phyloP scores from a whole-genome alignment of 2,329 filamentous ascomycete genomes.

The Xylaria arbuscula region DNA sequence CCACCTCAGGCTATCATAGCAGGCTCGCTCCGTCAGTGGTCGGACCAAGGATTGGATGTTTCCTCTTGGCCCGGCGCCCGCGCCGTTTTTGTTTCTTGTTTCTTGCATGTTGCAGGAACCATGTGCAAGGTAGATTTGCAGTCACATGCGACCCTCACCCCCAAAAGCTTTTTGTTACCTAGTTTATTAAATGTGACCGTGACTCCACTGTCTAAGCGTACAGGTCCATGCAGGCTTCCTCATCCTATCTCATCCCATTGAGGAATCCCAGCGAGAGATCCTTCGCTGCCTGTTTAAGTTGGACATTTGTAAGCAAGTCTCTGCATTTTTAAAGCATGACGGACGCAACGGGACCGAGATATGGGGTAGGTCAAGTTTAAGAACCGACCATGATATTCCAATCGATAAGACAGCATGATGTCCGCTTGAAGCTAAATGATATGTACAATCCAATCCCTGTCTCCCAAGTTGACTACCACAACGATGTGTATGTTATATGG shows the following conservation, averaged over 20 bases:
- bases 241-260: constrained; percentile 10
- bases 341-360: constrained; percentile 8
- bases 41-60: constrained; percentile 1
- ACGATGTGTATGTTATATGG: no score
- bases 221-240: constrained; percentile 19
- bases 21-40: not conserved
- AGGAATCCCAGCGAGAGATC: constrained; percentile 12
- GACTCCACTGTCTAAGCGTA: constrained; percentile 31
- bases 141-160: not conserved
- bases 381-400: not conserved
- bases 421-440: no score
- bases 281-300: constrained; percentile 2
- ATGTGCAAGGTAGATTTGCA: constrained; percentile 13
- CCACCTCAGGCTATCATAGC: not conserved
- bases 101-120: constrained; percentile 24
- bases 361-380: not conserved
- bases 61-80: not conserved
- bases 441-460: no score
- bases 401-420: no score
- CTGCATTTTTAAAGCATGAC: not conserved
- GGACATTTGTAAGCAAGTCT: constrained; percentile 9
- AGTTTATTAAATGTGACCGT: constrained; percentile 2
- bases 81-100: constrained; percentile 19
- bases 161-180: constrained; percentile 4
- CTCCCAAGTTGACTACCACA: no score